Base-by-base conservation (phyloP, 371 early-diverging fungal genomes). In the Apophysomyces ossiformis region DNA sequence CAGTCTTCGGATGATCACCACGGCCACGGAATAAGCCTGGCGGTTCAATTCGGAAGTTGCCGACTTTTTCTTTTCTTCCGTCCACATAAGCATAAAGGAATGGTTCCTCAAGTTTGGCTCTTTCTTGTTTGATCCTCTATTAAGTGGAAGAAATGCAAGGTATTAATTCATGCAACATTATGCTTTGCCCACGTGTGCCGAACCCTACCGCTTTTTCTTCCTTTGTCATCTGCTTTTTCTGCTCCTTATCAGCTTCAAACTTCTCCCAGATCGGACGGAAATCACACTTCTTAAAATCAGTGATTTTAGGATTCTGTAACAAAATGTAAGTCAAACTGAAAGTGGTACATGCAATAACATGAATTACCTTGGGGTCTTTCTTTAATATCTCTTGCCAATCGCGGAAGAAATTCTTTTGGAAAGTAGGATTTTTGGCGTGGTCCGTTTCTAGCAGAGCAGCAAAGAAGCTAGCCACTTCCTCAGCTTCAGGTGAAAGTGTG, bases 11-110 rank as follows among this genome's bases (percentile, higher is more conserved):
- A 73, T 98, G 99, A 46, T 89, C 91, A 44, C 99, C 99, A 64
- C 99, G 91, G 18, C 99, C 99, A 71, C 98, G 91, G 86, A 98
- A 99, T 54, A 99, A 79, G 21, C 91, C 92, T 37, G 99, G 99
- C 37, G 99, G 99, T 84, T 98, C 99, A 71, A 98, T 93, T 44
- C 96, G 74, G 73, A 92, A 99, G 83, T 97, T 97, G 45, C 99
- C 99, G 35, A 98, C 93, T 76, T 97, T 97, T 75, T 99, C 98
- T 69, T 92, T 94, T 43, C 96, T 89, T 1, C 96, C 96, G 73
- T 99, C 95, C 2, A 98, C 75, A 16, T 77, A 46, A 58, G 94
- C 93, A 71, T 76, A 85, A 6, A 92, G 87, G 69, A 87, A 99
- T 13, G 83, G 79, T 16, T 91, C 92, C 43, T 96, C 97, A 8